Conservation (phyloP, 148 eudicot species). For the Vaccinium myrtillus region DNA sequence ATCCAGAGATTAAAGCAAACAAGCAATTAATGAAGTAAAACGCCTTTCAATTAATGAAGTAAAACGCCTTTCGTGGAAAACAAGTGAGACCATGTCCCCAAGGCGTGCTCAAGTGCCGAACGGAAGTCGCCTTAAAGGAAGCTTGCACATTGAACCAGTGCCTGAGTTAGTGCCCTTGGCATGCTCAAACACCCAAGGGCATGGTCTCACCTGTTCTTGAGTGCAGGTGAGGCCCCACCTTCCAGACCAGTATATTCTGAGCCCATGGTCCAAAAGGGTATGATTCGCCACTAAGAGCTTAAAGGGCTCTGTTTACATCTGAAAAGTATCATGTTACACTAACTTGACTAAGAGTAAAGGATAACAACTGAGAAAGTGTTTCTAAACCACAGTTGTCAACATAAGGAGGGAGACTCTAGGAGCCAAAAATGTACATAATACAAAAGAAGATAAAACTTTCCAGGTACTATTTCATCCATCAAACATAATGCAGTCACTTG, state of each 20-base stretch:
- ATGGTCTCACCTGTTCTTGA: background rate
- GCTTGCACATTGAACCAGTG: background rate
- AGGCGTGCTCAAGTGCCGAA: background rate
- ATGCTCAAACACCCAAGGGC: background rate
- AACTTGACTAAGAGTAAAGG: background rate
- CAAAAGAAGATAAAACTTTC: background rate
- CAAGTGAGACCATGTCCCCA: background rate
- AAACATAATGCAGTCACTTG: background rate
- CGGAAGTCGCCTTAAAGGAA: background rate
- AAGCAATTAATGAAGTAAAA: background rate
- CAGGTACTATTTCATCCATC: background rate
- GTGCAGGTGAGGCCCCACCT: background rate
- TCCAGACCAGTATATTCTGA: background rate
- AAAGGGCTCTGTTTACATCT: background rate
- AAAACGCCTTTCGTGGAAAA: background rate
- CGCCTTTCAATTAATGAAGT: background rate
- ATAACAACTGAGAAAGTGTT: background rate
- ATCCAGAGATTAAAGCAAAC: background rate
- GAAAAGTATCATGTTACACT: background rate
- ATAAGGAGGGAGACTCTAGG: background rate
- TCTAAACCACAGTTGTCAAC: background rate
- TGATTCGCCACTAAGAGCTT: background rate
- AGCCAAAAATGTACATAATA: background rate
- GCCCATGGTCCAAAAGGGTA: background rate
- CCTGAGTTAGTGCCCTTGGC: background rate